A percentile compares a stretch with the other conserved stretches of the same genome.
Evolutionary conservation across 495 filamentous ascomycete genomes (phyloP).

Genomic region (Talaromyces nanjingensis): DNA sequence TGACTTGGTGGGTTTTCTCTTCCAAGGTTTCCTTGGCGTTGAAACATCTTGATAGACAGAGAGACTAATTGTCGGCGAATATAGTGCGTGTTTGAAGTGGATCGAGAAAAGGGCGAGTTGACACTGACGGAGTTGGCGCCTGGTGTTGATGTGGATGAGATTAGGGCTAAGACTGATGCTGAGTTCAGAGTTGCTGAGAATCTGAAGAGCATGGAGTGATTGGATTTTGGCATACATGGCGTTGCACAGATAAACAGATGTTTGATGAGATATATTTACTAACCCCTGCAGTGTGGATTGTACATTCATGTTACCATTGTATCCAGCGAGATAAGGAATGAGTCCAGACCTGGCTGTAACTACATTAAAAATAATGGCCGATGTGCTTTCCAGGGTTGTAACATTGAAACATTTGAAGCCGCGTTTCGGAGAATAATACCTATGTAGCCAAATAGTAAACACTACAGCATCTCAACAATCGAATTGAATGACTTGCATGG

Average conservation of each 20-base stretch:
- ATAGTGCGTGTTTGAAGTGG: slow-evolving; percentile 79
- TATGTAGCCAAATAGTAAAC: neutral
- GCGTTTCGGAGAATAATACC: neutral
- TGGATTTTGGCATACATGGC: neutral
- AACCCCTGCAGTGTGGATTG: neutral
- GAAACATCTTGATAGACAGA: neutral
- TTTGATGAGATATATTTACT: neutral
- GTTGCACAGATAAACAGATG: neutral
- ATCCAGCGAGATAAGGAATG: neutral
- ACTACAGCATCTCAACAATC: neutral
- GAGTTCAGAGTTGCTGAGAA: slow-evolving; percentile 65
- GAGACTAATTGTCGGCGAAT: neutral
- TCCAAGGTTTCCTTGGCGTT: slow-evolving; percentile 12
- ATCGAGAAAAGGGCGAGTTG: slow-evolving; percentile 64
- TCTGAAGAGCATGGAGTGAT: slow-evolving; percentile 68
- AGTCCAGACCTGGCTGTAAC: neutral
- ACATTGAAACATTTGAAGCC: neutral
- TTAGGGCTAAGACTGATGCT: slow-evolving; percentile 78
- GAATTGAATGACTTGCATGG: neutral
- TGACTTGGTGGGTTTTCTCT: slow-evolving; percentile 57
- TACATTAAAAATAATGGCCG: neutral
- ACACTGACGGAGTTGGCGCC: slow-evolving; percentile 79
- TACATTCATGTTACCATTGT: neutral
- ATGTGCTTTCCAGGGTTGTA: neutral
- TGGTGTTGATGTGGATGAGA: slow-evolving; percentile 77